A percentile compares a stretch with the other conserved stretches of the same genome.
These are phyloP conservation scores for Tricholoma saponaceum DNA, from an alignment of 768 basidiomycete genomes.

Conservation along the genomic window DNA sequence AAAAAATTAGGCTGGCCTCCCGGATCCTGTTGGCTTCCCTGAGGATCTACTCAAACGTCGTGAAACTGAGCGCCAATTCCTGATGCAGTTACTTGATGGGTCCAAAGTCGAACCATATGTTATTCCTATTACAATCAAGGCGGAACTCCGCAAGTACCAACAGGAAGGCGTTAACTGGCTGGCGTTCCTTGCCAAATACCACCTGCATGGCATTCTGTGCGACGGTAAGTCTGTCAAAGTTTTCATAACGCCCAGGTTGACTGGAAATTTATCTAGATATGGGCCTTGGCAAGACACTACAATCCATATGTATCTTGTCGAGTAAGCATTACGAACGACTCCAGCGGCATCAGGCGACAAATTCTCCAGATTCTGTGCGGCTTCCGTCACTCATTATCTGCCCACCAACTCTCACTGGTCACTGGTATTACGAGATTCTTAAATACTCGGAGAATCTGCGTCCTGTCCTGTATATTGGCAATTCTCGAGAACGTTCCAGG, in stretches of 20 bases:
- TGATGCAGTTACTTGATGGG: slow-evolving; percentile 92
- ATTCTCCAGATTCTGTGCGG: slow-evolving; percentile 74
- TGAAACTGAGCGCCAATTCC: slow-evolving; percentile 84
- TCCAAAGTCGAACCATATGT: slow-evolving; percentile 88
- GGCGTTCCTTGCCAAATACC: slow-evolving; percentile 96
- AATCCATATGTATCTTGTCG: slow-evolving; percentile 95
- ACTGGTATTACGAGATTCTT: slow-evolving; percentile 97
- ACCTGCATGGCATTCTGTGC: slow-evolving; percentile 95
- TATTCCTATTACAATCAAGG: slow-evolving; percentile 85
- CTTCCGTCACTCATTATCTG: slow-evolving; percentile 94
- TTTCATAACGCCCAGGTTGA: neutral
- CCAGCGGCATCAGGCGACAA: slow-evolving; percentile 58
- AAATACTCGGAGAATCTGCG: slow-evolving; percentile 86
- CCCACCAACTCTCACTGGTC: slow-evolving; percentile 95
- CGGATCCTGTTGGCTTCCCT: slow-evolving; percentile 92
- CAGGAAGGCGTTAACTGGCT: slow-evolving; percentile 99
- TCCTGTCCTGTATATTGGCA: slow-evolving; percentile 87
- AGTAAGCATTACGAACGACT: slow-evolving; percentile 90
- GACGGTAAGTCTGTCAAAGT: slow-evolving; percentile 61
- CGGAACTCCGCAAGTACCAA: slow-evolving; percentile 95
- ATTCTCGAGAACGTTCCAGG: slow-evolving; percentile 72
- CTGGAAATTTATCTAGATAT: slow-evolving; percentile 59
- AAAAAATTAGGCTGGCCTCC: slow-evolving; percentile 79
- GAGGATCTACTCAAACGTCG: slow-evolving; percentile 82
- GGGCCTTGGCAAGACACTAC: slow-evolving; percentile 97